Base-by-base conservation (phyloP, 176 grass and related monocot genomes). In the Tuctoria greenei region DNA sequence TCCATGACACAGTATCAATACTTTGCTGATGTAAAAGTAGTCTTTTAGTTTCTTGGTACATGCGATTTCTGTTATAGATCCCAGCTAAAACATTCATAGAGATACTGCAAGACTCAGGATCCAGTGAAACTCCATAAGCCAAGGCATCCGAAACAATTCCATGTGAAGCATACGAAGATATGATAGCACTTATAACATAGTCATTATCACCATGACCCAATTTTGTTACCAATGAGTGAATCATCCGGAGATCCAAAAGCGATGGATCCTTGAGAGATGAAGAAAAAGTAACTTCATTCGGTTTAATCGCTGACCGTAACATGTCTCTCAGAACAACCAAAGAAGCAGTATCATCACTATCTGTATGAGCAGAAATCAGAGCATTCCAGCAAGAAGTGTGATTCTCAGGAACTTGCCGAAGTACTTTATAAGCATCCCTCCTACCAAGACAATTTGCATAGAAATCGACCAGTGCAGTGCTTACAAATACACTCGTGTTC, bases 161-260 rank as follows among this genome's bases (percentile, higher is more conserved):
- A 84, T 79, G 71, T 31, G 71, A 91, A 76, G 80, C 81, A 81
- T 93, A 97, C 4, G 84, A 93, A 44, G 82, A 80, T 73, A 92
- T 86, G 63, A 92, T 64, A n/a, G 84, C 85, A 81, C 78, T 90
- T 24, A 80, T 81, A 66, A 92, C 81, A 78, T 82, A 92, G 61
- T 89, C 45, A 79, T 92, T 86, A 15, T 13, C 74, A 37, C 44
- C 69, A 52, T 89, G 83, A 26, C 81, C 88, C 69, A 98, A 79
- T 84, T 83, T 98, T 66, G 80, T 91, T 62, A 90, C 71, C 46
- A 90, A 54, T 42, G 89, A 90, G 75, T 92, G 89, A 49, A 95
- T 87, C 76, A 90, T 87, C 39, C 62, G 40, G 59, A 90, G 72
- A 69, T 90, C 82, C 14, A 70, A 59, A 52, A 73, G 63, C 20